Evolutionary conservation across 202 grass and related monocot genomes (phyloP), one percentile per base, ranked within the genome.

Genomic region (Cymbopogon flexuosus): DNA sequence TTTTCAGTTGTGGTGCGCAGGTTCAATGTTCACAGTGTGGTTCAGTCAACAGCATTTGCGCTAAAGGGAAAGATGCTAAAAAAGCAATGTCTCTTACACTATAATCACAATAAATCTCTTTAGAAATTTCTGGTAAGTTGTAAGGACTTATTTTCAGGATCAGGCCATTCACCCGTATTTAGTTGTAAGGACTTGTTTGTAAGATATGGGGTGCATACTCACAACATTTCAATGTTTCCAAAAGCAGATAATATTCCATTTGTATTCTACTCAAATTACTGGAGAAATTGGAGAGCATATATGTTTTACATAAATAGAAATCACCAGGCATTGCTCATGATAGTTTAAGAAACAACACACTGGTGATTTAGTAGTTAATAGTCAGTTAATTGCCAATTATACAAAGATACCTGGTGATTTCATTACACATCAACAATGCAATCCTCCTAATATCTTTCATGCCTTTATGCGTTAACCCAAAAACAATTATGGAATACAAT

Each of bases 361-460:
- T 3, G 9, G 29, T 22, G 5, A 2, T n/a, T n/a, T n/a, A n/a
- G n/a, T n/a, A n/a, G n/a, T n/a, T n/a, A n/a, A 49, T 3, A 3
- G 6, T 21, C 3, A 30, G 68, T 3, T 30, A 47, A 46, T 31
- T 30, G 13, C 23, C 68, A 71, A 5, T 9, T 46, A 68, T 16
- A 49, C 10, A 49, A 85, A 60, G 37, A 57, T 76, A 62, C 21
- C 49, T 70, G 41, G 21, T 76, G 7, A 75, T 81, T 43, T 8
- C 27, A 81, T 37, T 41, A 68, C 33, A 47, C 56, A 27, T 70
- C 39, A 1, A 22, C 39, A 76, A 62, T 81, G 29, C 14, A 49
- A 31, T 24, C 59, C 18, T 5, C 24, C 22, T 31, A 21, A n/a
- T 23, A 10, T 51, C 9, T 45, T 35, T 66, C 23, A 34, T 73